A percentile compares a stretch with the other conserved stretches of the same genome.
Conservation (phyloP, 2,329 filamentous ascomycete genomes). For the Scedosporium dehoogii region DNA sequence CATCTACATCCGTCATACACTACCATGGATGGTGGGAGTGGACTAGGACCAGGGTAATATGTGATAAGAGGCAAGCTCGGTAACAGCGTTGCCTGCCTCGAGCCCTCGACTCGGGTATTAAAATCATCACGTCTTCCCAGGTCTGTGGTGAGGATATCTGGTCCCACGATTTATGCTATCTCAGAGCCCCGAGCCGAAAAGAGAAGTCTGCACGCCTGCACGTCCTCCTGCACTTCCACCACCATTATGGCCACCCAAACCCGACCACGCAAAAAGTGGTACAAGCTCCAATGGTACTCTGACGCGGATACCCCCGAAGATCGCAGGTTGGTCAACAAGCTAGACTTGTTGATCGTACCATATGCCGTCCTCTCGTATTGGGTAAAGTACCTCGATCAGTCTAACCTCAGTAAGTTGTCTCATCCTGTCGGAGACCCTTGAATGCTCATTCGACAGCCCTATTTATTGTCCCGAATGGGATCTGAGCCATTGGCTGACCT, state of each 20-base stretch:
- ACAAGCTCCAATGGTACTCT: constrained; percentile 32
- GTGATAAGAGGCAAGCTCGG: too few species aligned
- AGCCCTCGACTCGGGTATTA: too few species aligned
- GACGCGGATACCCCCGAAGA: constrained; percentile 29
- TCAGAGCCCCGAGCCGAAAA: neutral
- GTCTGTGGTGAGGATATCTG: neutral
- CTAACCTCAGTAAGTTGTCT: constrained; percentile 13
- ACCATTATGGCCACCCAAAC: neutral
- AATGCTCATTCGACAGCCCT: too few species aligned
- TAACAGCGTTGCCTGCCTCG: too few species aligned
- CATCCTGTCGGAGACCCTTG: too few species aligned
- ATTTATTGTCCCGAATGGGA: neutral
- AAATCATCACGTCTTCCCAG: neutral
- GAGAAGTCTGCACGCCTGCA: neutral
- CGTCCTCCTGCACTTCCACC: neutral
- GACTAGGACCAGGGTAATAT: too few species aligned
- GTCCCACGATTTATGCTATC: neutral
- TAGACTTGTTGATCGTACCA: constrained; percentile 40
- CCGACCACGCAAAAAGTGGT: constrained; percentile 1
- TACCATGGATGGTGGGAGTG: too few species aligned
- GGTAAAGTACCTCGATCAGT: constrained; percentile 18
- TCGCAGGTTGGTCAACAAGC: constrained; percentile 36
- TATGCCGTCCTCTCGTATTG: constrained; percentile 16
- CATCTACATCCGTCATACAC: too few species aligned
- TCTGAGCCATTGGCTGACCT: neutral